Base-by-base conservation (phyloP, 2,329 filamentous ascomycete genomes). In the Colletotrichum spinosum region DNA sequence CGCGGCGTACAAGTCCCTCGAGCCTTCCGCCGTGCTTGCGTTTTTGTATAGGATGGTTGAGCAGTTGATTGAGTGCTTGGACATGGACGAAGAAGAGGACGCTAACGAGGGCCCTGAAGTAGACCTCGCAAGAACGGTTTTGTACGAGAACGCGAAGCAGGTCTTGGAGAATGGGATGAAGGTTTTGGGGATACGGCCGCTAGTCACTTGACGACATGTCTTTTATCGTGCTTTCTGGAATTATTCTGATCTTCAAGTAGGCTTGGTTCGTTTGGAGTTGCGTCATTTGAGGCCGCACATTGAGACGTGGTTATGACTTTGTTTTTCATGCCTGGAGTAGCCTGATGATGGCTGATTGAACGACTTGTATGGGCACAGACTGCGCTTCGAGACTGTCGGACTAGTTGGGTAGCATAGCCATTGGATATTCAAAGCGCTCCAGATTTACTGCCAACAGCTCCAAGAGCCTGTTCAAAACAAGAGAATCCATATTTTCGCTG, bases 131-230 rank as follows among this genome's bases (percentile, higher is more conserved):
- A 79, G 89, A 68, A 82, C 88, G 76, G 86, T 87, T 35, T 75
- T 91, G 72, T 91, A 91, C 70, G 83, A 85, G 63, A 81, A 81
- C 8, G 87, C 88, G 8, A 83, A 87, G 70, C 86, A 89, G 73
- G 88, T 90, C 25, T 76, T 91, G 72, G 79, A 83, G 74, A 91
- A 90, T 76, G 89, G 88, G 38, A 90, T 91, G 88, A 81, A 82
- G 71, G 74, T 91, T 60, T 76, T 91, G 61, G 89, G 89, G 39
- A 66, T 66, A 8, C 50, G 34, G 5, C 63, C 63, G 8, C 13
- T 62, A 46, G 37, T 53, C 0, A 34, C 39, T 13, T 66, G 48
- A 57, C 4, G 25, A 25, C 25, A n/a, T 13, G 12, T 12, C 9
- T 5, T 49, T 10, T 6, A 35, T 7, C 9, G 8, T 5, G 25